Percentiles rank a stretch among this genome's conserved stretches.
Evolutionary conservation across 2,329 filamentous ascomycete species (phyloP).

Genomic region (Paecilomyces variotii): DNA sequence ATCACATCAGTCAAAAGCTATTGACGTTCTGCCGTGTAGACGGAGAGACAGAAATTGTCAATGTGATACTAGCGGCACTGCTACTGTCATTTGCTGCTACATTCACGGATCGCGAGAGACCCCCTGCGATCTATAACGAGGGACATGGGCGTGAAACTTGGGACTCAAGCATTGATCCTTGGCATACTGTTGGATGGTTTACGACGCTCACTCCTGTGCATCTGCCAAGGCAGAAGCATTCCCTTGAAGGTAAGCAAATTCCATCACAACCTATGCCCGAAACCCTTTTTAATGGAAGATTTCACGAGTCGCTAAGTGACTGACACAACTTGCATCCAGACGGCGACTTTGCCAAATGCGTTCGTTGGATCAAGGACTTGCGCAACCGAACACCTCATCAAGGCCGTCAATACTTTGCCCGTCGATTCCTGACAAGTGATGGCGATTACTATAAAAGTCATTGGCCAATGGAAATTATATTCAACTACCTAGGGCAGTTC

Average conservation of each 20-base stretch:
- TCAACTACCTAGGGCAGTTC: conserved; percentile 16
- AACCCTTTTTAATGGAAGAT: neutral
- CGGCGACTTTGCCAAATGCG: conserved; percentile 1
- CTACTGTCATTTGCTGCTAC: conserved; percentile 10
- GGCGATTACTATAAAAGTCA: conserved; percentile 10
- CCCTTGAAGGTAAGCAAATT: neutral
- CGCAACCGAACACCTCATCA: conserved; percentile 27
- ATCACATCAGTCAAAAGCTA: conserved; percentile 4
- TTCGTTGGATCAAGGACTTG: conserved; percentile 26
- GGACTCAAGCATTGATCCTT: conserved; percentile 10
- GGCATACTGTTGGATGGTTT: conserved; percentile 17
- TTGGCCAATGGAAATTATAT: conserved; percentile 14
- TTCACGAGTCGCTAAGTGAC: neutral
- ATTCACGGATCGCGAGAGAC: conserved; percentile 8
- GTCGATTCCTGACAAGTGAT: conserved; percentile 23
- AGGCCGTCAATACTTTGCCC: conserved; percentile 33
- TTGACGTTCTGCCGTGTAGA: conserved; percentile 5
- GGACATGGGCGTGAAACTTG: conserved; percentile 16
- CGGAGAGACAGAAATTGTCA: conserved; percentile 12
- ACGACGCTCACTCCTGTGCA: conserved; percentile 11
- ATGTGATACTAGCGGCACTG: conserved; percentile 13
- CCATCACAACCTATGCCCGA: neutral
- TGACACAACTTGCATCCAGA: neutral
- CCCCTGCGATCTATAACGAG: conserved; percentile 14
- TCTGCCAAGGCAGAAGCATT: neutral